A percentile compares a stretch with the other conserved stretches of the same genome.
Conservation (phyloP, 1,139 yeast genomes). For the Saccharomyces hybrid region DNA sequence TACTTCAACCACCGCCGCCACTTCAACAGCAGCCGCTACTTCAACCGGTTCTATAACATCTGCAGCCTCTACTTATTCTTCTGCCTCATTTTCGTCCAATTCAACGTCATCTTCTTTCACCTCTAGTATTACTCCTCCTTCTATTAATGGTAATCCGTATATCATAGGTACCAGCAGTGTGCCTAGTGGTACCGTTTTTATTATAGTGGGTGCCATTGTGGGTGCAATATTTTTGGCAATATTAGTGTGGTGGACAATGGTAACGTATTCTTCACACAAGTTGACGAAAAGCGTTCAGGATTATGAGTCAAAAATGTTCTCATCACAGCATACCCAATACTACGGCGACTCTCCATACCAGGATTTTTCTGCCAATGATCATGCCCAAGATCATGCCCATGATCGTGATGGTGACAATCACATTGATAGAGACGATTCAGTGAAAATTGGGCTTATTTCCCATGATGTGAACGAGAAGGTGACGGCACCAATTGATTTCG, state of each 20-base stretch:
- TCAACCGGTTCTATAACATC: slow-evolving; percentile 10
- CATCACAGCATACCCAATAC: neutral
- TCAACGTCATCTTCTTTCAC: neutral
- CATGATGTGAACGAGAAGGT: neutral
- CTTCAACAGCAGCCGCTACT: slow-evolving; percentile 4
- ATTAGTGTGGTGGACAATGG: slow-evolving; percentile 18
- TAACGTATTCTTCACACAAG: slow-evolving; percentile 17
- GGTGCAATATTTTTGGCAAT: slow-evolving; percentile 34
- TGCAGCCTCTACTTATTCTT: slow-evolving; percentile 30
- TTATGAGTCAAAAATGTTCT: neutral
- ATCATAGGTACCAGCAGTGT: slow-evolving; percentile 39
- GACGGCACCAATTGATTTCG: neutral
- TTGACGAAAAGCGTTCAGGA: slow-evolving; percentile 11
- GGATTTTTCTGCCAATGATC: neutral
- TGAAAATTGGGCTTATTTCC: neutral
- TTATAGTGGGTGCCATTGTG: slow-evolving; percentile 64
- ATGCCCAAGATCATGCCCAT: neutral
- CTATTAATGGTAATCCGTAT: slow-evolving; percentile 52
- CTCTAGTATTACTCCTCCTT: slow-evolving; percentile 61
- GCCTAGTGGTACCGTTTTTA: slow-evolving; percentile 72
- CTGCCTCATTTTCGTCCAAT: slow-evolving; percentile 15
- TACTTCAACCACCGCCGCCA: too few relatives aligned
- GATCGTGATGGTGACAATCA: neutral
- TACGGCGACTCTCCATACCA: neutral
- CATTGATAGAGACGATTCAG: neutral